phyloP scores from a whole-genome alignment of 139 green algal species.

The Micromonas commoda region DNA sequence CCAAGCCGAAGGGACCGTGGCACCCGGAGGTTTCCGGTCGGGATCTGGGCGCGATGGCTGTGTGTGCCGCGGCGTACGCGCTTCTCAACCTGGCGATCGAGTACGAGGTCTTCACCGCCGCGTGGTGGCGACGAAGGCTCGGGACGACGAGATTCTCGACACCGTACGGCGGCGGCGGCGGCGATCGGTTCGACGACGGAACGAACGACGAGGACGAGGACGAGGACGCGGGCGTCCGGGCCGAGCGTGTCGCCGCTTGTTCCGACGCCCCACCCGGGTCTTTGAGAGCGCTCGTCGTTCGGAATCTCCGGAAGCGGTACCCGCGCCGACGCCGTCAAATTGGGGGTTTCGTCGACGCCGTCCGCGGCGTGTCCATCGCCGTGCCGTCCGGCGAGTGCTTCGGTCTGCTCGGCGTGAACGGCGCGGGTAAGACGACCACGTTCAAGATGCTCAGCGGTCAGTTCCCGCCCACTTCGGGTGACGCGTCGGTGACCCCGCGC shows the following conservation, averaged over 20 bases:
- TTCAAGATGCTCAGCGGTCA: conserved; percentile 30
- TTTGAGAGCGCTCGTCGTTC: background rate
- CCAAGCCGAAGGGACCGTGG: background rate
- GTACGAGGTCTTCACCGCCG: background rate
- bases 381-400: conserved; percentile 42
- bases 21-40: background rate
- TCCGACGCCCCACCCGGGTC: background rate
- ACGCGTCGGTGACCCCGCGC: background rate
- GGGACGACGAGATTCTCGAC: background rate
- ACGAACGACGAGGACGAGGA: conserved; percentile 19
- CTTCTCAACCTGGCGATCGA: background rate
- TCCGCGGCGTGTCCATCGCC: conserved; percentile 1
- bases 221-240: background rate
- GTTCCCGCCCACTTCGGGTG: conserved; percentile 16
- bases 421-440: conserved; percentile 72
- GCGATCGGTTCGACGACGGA: background rate
- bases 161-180: background rate
- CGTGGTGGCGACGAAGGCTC: background rate
- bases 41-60: background rate
- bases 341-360: background rate
- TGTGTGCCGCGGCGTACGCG: background rate
- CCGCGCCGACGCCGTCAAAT: background rate
- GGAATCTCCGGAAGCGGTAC: background rate
- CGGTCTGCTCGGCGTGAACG: conserved; percentile 64
- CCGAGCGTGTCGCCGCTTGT: background rate